phyloP scores from a whole-genome alignment of 257 asterid genomes.

The Lithospermum erythrorhizon region DNA sequence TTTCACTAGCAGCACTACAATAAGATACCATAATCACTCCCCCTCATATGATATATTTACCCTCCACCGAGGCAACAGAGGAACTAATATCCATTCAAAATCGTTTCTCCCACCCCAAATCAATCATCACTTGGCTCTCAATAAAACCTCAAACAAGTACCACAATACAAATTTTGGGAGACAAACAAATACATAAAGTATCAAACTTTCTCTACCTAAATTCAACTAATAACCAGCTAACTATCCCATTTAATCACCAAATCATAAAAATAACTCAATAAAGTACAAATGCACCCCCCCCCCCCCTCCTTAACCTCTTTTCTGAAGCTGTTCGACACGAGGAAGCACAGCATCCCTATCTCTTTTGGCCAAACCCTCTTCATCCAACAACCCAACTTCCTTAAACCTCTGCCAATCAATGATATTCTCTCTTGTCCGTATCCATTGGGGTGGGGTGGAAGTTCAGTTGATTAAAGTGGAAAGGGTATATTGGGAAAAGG shows the following conservation, averaged over 20 bases:
- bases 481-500: too few relatives aligned
- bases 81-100: neutral
- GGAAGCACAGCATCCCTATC: constrained; percentile 60
- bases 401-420: constrained; percentile 85
- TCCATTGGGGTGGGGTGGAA: too few relatives aligned
- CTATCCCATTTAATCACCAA: neutral
- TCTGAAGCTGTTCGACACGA: constrained; percentile 19
- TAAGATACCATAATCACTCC: neutral
- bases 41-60: neutral
- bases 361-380: constrained; percentile 56
- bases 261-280: too few relatives aligned
- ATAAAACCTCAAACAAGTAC: neutral
- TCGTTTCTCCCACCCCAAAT: too few relatives aligned
- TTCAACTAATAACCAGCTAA: too few relatives aligned
- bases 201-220: neutral
- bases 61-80: neutral
- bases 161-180: neutral
- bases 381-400: constrained; percentile 75
- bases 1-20: neutral
- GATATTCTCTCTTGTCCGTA: constrained; percentile 43
- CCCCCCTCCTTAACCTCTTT: too few relatives aligned
- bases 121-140: neutral
- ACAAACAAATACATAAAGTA: too few relatives aligned
- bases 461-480: too few relatives aligned
- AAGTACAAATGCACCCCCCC: too few relatives aligned